Percentiles rank a stretch among this genome's conserved stretches.
phyloP scores from a whole-genome alignment of 106 monocot genomes.

The Dendrobium huoshanense region DNA sequence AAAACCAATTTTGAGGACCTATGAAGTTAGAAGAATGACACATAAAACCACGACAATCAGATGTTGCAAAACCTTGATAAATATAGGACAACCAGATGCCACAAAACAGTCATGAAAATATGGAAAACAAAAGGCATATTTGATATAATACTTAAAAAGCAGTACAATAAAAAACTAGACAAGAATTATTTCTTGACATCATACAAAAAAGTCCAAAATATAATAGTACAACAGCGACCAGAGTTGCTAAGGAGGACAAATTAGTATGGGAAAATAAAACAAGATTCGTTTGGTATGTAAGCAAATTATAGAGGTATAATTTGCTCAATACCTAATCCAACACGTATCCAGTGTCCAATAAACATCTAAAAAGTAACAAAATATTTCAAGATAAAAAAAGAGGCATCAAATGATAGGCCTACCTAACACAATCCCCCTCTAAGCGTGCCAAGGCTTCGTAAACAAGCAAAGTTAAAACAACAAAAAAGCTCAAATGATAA shows the following conservation, averaged over 20 bases:
- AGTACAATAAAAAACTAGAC: neutral
- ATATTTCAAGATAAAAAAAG: neutral
- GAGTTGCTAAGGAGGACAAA: neutral
- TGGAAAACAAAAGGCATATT: neutral
- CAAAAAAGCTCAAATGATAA: conserved; percentile 2
- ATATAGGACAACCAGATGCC: neutral
- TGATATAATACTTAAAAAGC: neutral
- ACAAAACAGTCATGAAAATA: neutral
- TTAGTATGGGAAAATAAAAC: neutral
- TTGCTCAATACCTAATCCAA: neutral
- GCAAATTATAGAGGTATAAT: neutral
- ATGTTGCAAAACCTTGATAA: neutral
- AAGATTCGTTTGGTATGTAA: neutral
- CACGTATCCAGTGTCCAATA: neutral
- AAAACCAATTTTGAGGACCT: neutral
- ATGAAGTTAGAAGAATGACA: neutral
- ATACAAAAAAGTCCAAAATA: neutral
- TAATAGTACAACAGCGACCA: neutral
- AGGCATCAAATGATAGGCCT: neutral
- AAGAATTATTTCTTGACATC: neutral
- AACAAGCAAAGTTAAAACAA: neutral
- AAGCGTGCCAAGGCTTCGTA: neutral
- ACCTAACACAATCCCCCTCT: neutral
- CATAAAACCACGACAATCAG: too few relatives aligned
- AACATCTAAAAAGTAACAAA: neutral